Percentiles rank a stretch among this genome's conserved stretches.
These are phyloP conservation scores for Atkinsonella texensis DNA, from an alignment of 2,329 filamentous ascomycete species.

Conservation along the genomic window DNA sequence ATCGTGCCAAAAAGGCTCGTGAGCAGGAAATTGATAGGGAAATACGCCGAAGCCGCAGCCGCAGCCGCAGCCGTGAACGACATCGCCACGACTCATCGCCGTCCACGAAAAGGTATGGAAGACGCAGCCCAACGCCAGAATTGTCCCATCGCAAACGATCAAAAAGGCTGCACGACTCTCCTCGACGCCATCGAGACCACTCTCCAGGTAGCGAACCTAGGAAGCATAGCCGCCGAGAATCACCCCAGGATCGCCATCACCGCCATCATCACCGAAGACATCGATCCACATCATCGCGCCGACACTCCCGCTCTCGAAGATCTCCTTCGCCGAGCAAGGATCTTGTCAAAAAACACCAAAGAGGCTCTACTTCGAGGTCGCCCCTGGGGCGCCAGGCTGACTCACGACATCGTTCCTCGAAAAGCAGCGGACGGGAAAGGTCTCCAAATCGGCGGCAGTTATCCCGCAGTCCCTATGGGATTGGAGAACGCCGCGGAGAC, in stretches of 20 bases:
- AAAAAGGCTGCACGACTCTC: conserved; percentile 22
- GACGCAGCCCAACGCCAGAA: conserved; percentile 27
- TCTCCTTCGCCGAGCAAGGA: conserved; percentile 16
- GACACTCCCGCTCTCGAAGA: conserved; percentile 15
- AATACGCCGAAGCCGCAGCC: conserved; percentile 23
- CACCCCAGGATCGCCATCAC: conserved; percentile 20
- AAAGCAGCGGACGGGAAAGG: conserved; percentile 1
- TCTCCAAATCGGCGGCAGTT: conserved; percentile 5
- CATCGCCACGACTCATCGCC: conserved; percentile 23
- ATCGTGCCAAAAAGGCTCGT: conserved; percentile 20
- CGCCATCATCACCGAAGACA: conserved; percentile 7
- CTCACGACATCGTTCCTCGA: neutral
- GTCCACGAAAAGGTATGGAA: conserved; percentile 30
- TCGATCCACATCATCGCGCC: conserved; percentile 16
- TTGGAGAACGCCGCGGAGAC: conserved; percentile 1
- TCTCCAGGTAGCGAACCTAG: conserved; percentile 23
- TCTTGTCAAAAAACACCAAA: conserved; percentile 10
- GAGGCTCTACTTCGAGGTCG: conserved; percentile 16
- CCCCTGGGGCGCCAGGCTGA: conserved; percentile 8
- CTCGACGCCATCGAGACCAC: conserved; percentile 27
- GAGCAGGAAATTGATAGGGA: conserved; percentile 19
- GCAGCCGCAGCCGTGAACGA: conserved; percentile 23
- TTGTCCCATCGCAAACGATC: conserved; percentile 28
- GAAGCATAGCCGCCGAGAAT: conserved; percentile 18
- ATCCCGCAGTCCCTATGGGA: conserved; percentile 8